Conservation (phyloP, 1,284 basidiomycete species). For the Fomitiporia mediterranea region DNA sequence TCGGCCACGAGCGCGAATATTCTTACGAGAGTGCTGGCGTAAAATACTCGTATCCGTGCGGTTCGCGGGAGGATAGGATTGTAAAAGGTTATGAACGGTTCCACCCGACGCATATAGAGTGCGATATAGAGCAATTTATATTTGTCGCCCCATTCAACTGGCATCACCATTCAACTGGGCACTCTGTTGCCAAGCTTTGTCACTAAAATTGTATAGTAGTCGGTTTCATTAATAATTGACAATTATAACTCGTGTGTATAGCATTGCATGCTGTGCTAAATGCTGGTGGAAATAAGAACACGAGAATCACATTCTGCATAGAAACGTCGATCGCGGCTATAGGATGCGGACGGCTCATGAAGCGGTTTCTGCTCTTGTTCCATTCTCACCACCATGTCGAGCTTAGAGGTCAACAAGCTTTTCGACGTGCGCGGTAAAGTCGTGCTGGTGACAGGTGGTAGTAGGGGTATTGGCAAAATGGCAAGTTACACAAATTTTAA, state of each 20-base stretch:
- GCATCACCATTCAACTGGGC: constrained; percentile 17
- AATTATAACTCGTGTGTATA: not conserved
- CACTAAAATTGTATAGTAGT: not conserved
- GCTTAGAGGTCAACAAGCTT: constrained; percentile 39
- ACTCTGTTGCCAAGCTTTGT: not conserved
- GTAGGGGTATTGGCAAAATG: constrained; percentile 67
- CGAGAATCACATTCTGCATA: not conserved
- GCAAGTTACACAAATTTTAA: constrained; percentile 31
- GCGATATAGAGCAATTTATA: constrained; percentile 32
- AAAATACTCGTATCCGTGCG: constrained; percentile 27
- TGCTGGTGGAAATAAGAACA: not conserved
- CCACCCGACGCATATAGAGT: constrained; percentile 19
- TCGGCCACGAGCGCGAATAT: constrained; percentile 82
- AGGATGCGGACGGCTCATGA: not conserved
- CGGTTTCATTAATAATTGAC: not conserved
- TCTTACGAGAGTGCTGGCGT: constrained; percentile 79
- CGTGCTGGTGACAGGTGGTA: constrained; percentile 69
- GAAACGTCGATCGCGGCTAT: constrained; percentile 6
- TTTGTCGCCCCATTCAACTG: constrained; percentile 30
- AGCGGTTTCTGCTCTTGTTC: not conserved
- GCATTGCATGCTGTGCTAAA: not conserved
- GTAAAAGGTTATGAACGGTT: constrained; percentile 35
- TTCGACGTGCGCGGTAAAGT: constrained; percentile 60
- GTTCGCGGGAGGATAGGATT: constrained; percentile 22
- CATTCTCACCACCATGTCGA: constrained; percentile 31